Conservation (phyloP, 306 rosid genomes). For the Vigna nakashimae region DNA sequence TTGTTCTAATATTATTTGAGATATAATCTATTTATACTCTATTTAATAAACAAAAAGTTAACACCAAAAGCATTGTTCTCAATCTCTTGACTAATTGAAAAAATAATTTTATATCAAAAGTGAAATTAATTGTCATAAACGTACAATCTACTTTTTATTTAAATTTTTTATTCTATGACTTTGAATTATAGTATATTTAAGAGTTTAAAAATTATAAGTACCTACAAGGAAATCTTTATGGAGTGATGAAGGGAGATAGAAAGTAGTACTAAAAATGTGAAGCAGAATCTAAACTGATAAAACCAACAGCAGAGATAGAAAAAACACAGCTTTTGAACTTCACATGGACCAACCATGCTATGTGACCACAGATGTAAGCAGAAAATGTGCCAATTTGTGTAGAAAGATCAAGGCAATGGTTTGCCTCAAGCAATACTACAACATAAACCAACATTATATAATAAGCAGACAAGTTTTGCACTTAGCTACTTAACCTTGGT, state of each 20-base stretch:
- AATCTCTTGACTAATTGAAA: too few relatives aligned
- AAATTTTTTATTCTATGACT: too few relatives aligned
- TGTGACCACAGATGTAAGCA: constrained; percentile 12
- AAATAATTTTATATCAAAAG: too few relatives aligned
- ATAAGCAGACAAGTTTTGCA: constrained; percentile 13
- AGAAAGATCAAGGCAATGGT: constrained; percentile 35
- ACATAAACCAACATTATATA: constrained; percentile 41
- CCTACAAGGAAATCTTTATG: too few relatives aligned
- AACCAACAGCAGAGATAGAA: not conserved
- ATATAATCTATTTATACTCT: not conserved
- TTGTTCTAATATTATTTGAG: not conserved
- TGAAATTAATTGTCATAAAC: too few relatives aligned
- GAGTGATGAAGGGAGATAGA: not conserved
- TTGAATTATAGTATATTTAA: too few relatives aligned
- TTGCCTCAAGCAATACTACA: constrained; percentile 25
- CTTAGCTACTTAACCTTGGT: constrained; percentile 22
- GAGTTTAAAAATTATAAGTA: too few relatives aligned
- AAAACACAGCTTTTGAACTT: not conserved
- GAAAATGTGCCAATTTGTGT: constrained; percentile 43
- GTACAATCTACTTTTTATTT: too few relatives aligned
- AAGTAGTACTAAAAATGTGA: not conserved
- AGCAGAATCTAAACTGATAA: not conserved
- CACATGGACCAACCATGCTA: not conserved
- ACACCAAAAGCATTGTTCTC: too few relatives aligned
- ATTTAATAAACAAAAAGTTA: too few relatives aligned